A percentile compares a stretch with the other conserved stretches of the same genome.
phyloP scores from a whole-genome alignment of 495 filamentous ascomycete species.

The Podospora bellae-mahoneyi region DNA sequence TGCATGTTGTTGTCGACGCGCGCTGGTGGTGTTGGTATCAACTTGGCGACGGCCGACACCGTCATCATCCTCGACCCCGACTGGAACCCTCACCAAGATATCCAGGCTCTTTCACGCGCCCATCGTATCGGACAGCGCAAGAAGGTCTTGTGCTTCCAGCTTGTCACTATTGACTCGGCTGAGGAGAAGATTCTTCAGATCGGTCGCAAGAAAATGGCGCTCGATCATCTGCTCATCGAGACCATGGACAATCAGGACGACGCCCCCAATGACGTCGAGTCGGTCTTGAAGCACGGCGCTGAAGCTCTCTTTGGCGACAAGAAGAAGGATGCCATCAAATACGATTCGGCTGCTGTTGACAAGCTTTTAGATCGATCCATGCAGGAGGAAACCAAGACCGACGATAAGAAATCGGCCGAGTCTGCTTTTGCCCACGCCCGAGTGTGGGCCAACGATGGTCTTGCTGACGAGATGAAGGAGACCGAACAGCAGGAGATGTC shows the following conservation, averaged over 20 bases:
- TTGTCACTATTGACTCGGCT: conserved; percentile 81
- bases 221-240: conserved; percentile 92
- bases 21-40: conserved; percentile 95
- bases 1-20: conserved; percentile 90
- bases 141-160: conserved; percentile 90
- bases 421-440: conserved; percentile 86
- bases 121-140: conserved; percentile 95
- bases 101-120: conserved; percentile 89
- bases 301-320: conserved; percentile 80
- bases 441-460: conserved; percentile 80
- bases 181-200: conserved; percentile 98
- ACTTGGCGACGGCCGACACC: conserved; percentile 93
- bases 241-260: conserved; percentile 74
- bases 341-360: conserved; percentile 77
- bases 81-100: conserved; percentile 97
- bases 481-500: conserved; percentile 51
- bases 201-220: conserved; percentile 88
- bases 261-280: conserved; percentile 71
- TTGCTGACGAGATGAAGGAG: conserved; percentile 56
- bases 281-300: conserved; percentile 84
- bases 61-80: conserved; percentile 98
- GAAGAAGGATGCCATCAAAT: conserved; percentile 61
- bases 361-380: conserved; percentile 83
- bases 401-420: conserved; percentile 57
- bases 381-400: conserved; percentile 64